phyloP scores from a whole-genome alignment of 2,329 filamentous ascomycete genomes.

The Colletotrichum salicis region DNA sequence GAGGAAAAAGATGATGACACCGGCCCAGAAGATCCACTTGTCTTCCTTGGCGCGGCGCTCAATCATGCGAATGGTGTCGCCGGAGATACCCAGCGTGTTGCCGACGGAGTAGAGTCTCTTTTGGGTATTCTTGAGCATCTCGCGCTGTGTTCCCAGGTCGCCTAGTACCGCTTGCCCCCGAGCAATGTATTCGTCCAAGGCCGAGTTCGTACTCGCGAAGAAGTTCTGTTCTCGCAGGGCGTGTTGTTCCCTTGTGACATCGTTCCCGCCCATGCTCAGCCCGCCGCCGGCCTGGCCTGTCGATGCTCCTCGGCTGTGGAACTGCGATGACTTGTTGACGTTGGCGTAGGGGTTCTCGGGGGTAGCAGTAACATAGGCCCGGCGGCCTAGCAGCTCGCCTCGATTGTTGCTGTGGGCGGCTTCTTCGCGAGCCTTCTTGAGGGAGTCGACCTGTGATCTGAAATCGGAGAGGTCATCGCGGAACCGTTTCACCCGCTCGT shows the following conservation, averaged over 20 bases:
- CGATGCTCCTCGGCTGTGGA: constrained; percentile 56
- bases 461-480: constrained; percentile 84
- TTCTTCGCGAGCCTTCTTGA: constrained; percentile 84
- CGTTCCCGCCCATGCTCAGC: constrained; percentile 63
- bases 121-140: constrained; percentile 96
- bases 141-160: constrained; percentile 87
- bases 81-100: constrained; percentile 91
- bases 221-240: constrained; percentile 91
- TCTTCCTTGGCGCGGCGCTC: constrained; percentile 92
- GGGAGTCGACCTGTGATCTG: constrained; percentile 77
- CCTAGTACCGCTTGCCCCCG: constrained; percentile 89
- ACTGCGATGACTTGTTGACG: constrained; percentile 47
- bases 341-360: constrained; percentile 95
- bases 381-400: constrained; percentile 83
- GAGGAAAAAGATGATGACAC: constrained; percentile 84
- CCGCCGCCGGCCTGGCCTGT: constrained; percentile 48
- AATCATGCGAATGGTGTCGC: constrained; percentile 97
- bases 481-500: constrained; percentile 87
- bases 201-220: constrained; percentile 81
- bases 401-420: constrained; percentile 73
- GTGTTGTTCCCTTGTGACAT: constrained; percentile 80
- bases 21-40: constrained; percentile 96
- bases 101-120: constrained; percentile 90
- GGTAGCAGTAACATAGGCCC: constrained; percentile 80
- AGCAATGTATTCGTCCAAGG: constrained; percentile 94